phyloP scores from a whole-genome alignment of 208 protist species.

The Angomonas ambiguus region DNA sequence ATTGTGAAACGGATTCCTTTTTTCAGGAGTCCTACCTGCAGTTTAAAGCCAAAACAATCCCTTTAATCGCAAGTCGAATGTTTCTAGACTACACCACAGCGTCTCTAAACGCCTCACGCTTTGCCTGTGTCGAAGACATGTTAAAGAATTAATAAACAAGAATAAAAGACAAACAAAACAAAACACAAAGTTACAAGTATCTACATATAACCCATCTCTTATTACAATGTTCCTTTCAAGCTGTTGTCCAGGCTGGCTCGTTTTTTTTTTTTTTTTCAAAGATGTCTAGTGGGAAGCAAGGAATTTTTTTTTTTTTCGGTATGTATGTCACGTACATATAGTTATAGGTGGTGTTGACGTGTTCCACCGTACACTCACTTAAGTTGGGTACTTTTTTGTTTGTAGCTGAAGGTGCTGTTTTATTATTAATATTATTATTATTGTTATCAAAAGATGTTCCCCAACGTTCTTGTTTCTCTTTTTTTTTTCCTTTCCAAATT shows the following conservation, averaged over 20 bases:
- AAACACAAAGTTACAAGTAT: too few relatives aligned
- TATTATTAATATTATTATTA: not conserved
- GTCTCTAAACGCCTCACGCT: conserved; percentile 64
- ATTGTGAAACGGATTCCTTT: conserved; percentile 31
- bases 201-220: too few relatives aligned
- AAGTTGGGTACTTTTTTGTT: not conserved
- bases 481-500: conserved; percentile 13
- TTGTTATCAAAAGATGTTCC: not conserved
- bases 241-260: too few relatives aligned
- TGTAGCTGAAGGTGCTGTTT: not conserved
- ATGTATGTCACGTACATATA: too few relatives aligned
- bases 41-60: conserved; percentile 56
- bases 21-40: conserved; percentile 42
- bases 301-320: too few relatives aligned
- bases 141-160: conserved; percentile 46
- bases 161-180: not conserved
- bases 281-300: too few relatives aligned
- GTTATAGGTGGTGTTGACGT: not conserved
- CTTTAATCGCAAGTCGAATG: conserved; percentile 59
- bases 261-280: too few relatives aligned
- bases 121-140: conserved; percentile 73
- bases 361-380: not conserved
- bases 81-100: conserved; percentile 61
- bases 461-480: conserved; percentile 1
- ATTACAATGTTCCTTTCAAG: too few relatives aligned